Conservation (phyloP, 257 asterid species). For the Cynanchum wilfordii region DNA sequence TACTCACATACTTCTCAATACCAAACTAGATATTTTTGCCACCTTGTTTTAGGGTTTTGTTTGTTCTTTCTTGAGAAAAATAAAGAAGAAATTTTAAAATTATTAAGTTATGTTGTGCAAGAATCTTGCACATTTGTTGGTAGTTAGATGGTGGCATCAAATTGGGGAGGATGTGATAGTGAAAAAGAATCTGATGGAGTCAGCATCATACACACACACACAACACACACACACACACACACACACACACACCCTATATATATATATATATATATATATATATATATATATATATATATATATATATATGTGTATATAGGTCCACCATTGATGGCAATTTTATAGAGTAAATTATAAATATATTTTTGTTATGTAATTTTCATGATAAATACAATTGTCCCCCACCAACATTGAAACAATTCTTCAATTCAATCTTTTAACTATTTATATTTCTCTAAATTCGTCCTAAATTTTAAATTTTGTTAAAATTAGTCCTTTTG, state of each 20-base stretch:
- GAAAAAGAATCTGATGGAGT: constrained; percentile 12
- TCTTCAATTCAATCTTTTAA: no score
- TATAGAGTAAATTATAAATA: not conserved
- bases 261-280: not conserved
- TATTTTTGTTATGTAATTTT: not conserved
- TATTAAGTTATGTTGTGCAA: not conserved
- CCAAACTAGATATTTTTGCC: no score
- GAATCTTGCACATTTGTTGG: constrained; percentile 7
- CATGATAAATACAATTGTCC: constrained; percentile 1
- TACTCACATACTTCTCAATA: no score
- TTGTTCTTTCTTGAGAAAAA: no score
- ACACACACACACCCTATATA: no score
- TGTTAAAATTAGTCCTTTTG: no score
- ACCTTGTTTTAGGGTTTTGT: no score
- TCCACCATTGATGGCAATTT: constrained; percentile 6
- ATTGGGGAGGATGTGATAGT: constrained; percentile 4
- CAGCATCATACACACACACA: no score
- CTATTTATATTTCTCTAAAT: no score
- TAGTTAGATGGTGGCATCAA: constrained; percentile 14
- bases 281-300: no score
- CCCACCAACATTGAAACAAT: not conserved
- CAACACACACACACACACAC: no score
- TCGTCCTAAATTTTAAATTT: no score
- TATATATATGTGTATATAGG: not conserved
- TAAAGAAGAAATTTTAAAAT: not conserved